Conservation (phyloP, 306 rosid species). For the Rosa rugosa region DNA sequence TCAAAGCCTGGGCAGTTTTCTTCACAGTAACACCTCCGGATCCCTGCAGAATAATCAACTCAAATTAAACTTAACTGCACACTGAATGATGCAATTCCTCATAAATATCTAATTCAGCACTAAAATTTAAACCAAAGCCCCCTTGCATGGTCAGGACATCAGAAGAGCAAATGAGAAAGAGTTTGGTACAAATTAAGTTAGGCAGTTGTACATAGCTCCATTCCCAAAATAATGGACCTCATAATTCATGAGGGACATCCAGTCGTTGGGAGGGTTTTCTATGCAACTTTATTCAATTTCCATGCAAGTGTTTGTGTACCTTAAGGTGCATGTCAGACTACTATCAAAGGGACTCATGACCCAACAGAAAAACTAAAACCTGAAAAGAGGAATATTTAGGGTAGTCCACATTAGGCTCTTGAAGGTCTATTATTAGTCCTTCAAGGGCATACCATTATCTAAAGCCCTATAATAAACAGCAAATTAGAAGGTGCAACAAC, state of each 20-base stretch:
- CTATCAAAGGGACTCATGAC: not conserved
- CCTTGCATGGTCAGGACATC: not conserved
- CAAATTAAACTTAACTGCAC: not conserved
- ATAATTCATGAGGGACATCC: slow-evolving; percentile 13
- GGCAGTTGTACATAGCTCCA: not conserved
- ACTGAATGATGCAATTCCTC: not conserved
- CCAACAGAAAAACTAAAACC: not conserved
- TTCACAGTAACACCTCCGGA: slow-evolving; percentile 52
- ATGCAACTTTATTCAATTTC: slow-evolving; percentile 6
- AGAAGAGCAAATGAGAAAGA: not conserved
- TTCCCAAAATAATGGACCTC: not conserved
- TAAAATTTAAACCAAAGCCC: not conserved
- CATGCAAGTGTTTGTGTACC: slow-evolving; percentile 12
- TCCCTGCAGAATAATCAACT: slow-evolving; percentile 36
- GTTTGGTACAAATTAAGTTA: not conserved
- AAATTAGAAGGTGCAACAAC: not conserved
- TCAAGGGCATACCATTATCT: not conserved
- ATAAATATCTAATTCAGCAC: too few species aligned
- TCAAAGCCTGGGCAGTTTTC: slow-evolving; percentile 46
- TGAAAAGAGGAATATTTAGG: not conserved
- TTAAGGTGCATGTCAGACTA: not conserved
- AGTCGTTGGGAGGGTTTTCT: slow-evolving; percentile 12
- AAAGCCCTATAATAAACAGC: slow-evolving; percentile 3
- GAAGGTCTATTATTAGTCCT: slow-evolving; percentile 4
- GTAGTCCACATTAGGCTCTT: slow-evolving; percentile 11